phyloP scores from a whole-genome alignment of 106 monocot species.

The Platanthera guangdongensis region DNA sequence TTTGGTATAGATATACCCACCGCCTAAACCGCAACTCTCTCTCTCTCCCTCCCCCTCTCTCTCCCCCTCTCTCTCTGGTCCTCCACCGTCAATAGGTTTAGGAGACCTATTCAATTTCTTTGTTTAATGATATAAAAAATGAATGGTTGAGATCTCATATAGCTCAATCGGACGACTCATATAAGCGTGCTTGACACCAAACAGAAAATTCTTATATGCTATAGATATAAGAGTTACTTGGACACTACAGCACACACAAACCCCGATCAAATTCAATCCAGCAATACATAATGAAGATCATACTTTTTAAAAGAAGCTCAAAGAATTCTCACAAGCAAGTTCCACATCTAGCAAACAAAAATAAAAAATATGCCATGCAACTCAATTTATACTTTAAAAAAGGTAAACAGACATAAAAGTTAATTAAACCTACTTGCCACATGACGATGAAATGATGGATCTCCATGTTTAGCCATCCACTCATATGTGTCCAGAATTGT shows the following conservation, averaged over 20 bases:
- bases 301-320: background rate
- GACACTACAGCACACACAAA: background rate
- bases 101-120: too few species aligned
- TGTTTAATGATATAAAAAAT: too few species aligned
- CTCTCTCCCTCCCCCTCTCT: too few species aligned
- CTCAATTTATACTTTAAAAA: background rate
- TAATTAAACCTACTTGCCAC: constrained; percentile 46
- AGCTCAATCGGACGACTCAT: too few species aligned
- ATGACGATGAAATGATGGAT: constrained; percentile 82
- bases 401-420: background rate
- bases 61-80: too few species aligned
- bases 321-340: background rate
- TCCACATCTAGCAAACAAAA: background rate
- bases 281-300: background rate
- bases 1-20: too few species aligned
- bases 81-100: too few species aligned
- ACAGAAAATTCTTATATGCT: too few species aligned
- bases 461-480: constrained; percentile 82
- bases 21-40: too few species aligned
- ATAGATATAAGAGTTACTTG: background rate
- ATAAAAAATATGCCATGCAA: background rate
- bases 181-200: too few species aligned
- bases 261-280: background rate
- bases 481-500: constrained; percentile 61
- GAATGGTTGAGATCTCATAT: too few species aligned